These are phyloP conservation scores for Raddia guianensis DNA, from an alignment of 176 grass and related monocot species.

Conservation along the genomic window DNA sequence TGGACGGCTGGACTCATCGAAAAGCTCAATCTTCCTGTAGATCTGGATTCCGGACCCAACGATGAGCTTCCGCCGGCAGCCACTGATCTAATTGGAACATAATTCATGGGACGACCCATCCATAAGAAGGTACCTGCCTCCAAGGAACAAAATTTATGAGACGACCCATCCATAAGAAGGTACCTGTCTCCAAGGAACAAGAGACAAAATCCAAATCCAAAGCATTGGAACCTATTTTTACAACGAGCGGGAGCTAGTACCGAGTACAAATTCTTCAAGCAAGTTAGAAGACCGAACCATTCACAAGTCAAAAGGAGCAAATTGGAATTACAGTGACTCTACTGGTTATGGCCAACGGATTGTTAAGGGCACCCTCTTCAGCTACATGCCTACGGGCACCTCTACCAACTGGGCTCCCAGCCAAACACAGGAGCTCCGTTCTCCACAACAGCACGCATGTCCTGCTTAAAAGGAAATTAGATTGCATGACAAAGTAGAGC, in stretches of 20 bases:
- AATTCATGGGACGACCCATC: too few relatives aligned
- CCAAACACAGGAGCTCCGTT: conserved; percentile 17
- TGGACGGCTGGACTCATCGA: too few relatives aligned
- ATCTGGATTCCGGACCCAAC: too few relatives aligned
- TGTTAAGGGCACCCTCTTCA: conserved; percentile 18
- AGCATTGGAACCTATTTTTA: neutral
- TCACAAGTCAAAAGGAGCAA: conserved; percentile 23
- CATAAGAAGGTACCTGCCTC: too few relatives aligned
- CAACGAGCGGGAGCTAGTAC: neutral
- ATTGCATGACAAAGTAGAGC: neutral
- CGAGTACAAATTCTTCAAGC: neutral
- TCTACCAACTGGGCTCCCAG: conserved; percentile 22
- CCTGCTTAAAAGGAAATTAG: conserved; percentile 5
- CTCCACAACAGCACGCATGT: conserved; percentile 25
- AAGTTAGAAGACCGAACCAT: conserved; percentile 19
- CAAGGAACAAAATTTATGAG: too few relatives aligned
- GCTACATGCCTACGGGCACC: conserved; percentile 34
- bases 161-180: too few relatives aligned
- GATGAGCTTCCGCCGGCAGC: too few relatives aligned
- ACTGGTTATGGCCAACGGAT: conserved; percentile 24
- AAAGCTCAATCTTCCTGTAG: too few relatives aligned
- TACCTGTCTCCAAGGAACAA: neutral
- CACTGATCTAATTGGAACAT: too few relatives aligned
- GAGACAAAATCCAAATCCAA: neutral
- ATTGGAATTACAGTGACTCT: conserved; percentile 26